Percentiles rank a stretch among this genome's conserved stretches.
Conservation (phyloP, 1,284 basidiomycete species). For the Ustilago nuda region DNA sequence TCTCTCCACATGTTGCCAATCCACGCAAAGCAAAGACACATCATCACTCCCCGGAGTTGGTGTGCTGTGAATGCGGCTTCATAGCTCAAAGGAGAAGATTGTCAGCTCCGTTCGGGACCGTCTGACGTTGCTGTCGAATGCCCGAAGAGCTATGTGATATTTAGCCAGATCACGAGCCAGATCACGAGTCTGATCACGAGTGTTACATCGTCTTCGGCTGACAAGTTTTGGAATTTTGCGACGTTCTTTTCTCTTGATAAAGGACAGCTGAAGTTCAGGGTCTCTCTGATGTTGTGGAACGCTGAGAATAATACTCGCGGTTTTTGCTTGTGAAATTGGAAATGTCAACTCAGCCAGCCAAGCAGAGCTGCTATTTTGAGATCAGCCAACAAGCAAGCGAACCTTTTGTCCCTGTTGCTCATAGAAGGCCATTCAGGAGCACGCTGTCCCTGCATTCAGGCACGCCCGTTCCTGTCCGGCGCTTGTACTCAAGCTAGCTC, state of each 20-base stretch:
- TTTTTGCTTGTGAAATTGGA: constrained; percentile 5
- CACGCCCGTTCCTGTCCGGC: too few relatives aligned
- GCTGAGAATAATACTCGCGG: background rate
- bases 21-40: background rate
- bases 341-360: constrained; percentile 1
- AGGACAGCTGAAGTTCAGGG: background rate
- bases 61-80: background rate
- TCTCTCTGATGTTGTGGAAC: background rate
- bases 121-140: background rate
- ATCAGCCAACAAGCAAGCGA: background rate
- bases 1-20: constrained; percentile 12
- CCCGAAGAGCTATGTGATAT: too few relatives aligned
- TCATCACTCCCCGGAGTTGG: background rate
- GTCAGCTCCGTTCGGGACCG: background rate
- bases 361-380: background rate
- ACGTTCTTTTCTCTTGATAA: background rate
- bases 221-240: background rate
- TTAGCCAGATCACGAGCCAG: too few relatives aligned
- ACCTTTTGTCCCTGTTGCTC: background rate
- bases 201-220: background rate
- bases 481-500: too few relatives aligned
- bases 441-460: background rate
- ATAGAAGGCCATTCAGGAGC: constrained; percentile 1
- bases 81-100: background rate
- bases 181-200: too few relatives aligned